Evolutionary conservation across 2,329 filamentous ascomycete species (phyloP).

Genomic region (Trichoderma pleuroti): DNA sequence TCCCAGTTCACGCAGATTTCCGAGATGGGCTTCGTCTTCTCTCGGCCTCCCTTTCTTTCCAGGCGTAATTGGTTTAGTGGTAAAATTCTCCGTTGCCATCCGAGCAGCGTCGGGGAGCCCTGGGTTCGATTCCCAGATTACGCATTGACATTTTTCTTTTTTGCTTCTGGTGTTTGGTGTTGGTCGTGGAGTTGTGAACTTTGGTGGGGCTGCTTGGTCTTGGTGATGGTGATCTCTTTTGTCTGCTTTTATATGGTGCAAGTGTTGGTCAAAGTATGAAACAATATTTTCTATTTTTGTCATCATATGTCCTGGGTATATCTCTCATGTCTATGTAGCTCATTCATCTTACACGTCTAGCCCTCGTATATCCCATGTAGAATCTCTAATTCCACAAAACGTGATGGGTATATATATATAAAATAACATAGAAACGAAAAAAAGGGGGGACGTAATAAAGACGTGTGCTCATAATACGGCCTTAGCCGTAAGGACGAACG

Average conservation of each 20-base stretch:
- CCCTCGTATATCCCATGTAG: background rate
- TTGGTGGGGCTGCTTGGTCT: background rate
- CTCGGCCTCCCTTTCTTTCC: background rate
- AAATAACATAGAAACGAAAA: background rate
- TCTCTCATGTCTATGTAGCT: background rate
- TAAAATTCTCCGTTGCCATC: slow-evolving; percentile 33
- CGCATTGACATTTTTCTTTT: slow-evolving; percentile 22
- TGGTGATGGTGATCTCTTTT: background rate
- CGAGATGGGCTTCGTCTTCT: background rate
- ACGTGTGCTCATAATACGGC: background rate
- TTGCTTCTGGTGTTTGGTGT: background rate
- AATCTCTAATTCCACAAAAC: background rate
- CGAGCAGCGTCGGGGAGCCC: slow-evolving; percentile 32
- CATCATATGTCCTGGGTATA: slow-evolving; percentile 11
- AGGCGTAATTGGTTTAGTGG: slow-evolving; percentile 30
- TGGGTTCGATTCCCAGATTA: slow-evolving; percentile 35
- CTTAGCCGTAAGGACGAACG: background rate
- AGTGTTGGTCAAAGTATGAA: background rate
- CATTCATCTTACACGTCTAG: background rate
- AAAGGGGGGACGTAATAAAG: background rate
- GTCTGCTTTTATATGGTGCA: background rate
- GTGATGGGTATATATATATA: background rate
- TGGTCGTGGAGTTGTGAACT: background rate
- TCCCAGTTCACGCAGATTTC: slow-evolving; percentile 21
- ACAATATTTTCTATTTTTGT: background rate